phyloP scores from a whole-genome alignment of 148 eudicot genomes.

The Rhododendron ferrugineum region DNA sequence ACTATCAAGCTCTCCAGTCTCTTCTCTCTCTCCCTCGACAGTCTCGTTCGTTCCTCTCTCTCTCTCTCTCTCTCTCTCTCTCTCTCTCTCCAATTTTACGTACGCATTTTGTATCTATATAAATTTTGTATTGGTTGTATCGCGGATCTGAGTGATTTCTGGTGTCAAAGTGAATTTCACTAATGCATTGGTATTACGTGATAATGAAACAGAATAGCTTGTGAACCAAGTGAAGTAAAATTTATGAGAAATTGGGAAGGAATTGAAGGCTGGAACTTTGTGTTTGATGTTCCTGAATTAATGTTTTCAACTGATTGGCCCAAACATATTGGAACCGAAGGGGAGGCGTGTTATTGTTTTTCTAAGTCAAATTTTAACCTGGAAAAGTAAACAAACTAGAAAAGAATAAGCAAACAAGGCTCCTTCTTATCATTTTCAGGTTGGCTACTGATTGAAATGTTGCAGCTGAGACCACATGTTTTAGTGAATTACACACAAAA shows the following conservation, averaged over 20 bases:
- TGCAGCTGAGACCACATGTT: not conserved
- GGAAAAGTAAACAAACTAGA: not conserved
- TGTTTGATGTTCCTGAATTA: not conserved
- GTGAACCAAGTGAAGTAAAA: not conserved
- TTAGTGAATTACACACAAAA: not conserved
- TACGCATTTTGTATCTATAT: not conserved
- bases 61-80: conserved; percentile 1
- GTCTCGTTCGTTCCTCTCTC: conserved; percentile 26
- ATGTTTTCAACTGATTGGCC: not conserved
- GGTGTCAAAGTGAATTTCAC: not conserved
- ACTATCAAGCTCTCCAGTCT: conserved; percentile 55
- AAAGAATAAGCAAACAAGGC: not conserved
- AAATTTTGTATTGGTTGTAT: not conserved
- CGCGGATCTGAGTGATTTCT: not conserved
- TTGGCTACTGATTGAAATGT: not conserved
- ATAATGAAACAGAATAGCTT: not conserved
- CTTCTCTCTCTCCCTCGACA: conserved; percentile 24
- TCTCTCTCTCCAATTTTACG: not conserved
- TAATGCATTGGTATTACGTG: not conserved
- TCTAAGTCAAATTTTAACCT: not conserved
- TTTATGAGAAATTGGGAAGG: not conserved
- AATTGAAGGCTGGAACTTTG: not conserved
- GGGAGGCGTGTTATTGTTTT: not conserved
- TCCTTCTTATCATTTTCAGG: not conserved
- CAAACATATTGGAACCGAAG: not conserved